Percentiles rank a stretch among this genome's conserved stretches.
These are phyloP conservation scores for Albifimbria verrucaria DNA, from an alignment of 2,329 filamentous ascomycete species.

Conservation along the genomic window DNA sequence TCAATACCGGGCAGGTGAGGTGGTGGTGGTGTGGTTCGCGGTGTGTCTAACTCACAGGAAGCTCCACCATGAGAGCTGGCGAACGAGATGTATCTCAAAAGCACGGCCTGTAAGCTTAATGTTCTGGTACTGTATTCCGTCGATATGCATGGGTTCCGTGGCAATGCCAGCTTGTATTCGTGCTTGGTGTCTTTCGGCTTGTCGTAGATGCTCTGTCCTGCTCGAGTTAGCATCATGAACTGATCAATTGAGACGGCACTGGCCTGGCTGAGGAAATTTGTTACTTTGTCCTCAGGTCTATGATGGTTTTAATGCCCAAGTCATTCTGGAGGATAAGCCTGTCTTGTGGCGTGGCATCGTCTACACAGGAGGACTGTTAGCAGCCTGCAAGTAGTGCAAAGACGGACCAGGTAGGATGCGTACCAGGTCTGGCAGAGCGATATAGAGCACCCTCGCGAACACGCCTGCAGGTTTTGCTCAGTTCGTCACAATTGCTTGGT, in stretches of 20 bases:
- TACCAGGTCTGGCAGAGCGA: constrained; percentile 63
- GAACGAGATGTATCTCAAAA: constrained; percentile 67
- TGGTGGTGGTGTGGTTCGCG: not conserved
- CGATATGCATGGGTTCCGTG: constrained; percentile 56
- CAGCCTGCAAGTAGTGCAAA: not conserved
- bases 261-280: constrained; percentile 6
- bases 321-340: constrained; percentile 54
- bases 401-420: constrained; percentile 3
- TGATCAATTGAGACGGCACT: not conserved
- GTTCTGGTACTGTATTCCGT: constrained; percentile 59
- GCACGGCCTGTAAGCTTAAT: constrained; percentile 72
- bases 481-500: no score
- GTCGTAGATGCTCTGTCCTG: constrained; percentile 71
- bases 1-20: constrained; percentile 1
- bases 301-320: constrained; percentile 65
- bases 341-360: constrained; percentile 69
- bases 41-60: constrained; percentile 48
- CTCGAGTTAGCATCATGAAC: not conserved
- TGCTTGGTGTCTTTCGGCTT: constrained; percentile 57
- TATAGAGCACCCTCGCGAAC: constrained; percentile 63
- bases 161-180: constrained; percentile 45
- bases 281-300: constrained; percentile 77
- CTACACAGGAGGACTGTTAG: constrained; percentile 32
- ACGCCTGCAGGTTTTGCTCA: no score
- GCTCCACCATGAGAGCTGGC: constrained; percentile 64